Evolutionary conservation across 2,329 filamentous ascomycete species (phyloP).

Genomic region (Boeremia exigua): DNA sequence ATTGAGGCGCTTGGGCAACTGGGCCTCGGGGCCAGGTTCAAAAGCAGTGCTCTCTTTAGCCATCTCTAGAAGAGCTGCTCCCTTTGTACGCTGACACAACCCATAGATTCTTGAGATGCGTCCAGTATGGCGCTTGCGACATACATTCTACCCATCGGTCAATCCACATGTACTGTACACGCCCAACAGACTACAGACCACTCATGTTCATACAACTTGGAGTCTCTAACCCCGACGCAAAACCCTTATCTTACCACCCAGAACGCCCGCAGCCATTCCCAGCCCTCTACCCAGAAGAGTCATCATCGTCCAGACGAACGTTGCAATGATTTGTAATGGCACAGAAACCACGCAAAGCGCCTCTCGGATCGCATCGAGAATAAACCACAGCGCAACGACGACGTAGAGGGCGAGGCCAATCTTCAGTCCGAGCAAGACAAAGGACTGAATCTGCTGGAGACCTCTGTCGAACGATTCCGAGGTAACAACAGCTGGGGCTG

Average conservation of each 20-base stretch:
- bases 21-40: too few species aligned
- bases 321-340: constrained; percentile 25
- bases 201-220: too few species aligned
- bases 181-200: background rate
- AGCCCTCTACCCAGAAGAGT: background rate
- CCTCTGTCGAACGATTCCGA: constrained; percentile 27
- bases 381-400: constrained; percentile 36
- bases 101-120: too few species aligned
- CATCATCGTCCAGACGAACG: constrained; percentile 20
- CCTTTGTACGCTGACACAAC: too few species aligned
- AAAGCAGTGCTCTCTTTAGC: too few species aligned
- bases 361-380: constrained; percentile 36
- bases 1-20: too few species aligned
- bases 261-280: background rate
- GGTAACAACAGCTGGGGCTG: background rate
- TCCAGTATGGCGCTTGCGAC: too few species aligned
- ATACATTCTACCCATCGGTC: too few species aligned
- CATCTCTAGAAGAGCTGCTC: too few species aligned
- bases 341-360: constrained; percentile 30
- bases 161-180: background rate
- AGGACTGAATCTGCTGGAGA: constrained; percentile 28
- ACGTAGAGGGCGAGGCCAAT: constrained; percentile 29
- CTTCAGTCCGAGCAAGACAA: constrained; percentile 24
- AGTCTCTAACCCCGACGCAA: background rate
- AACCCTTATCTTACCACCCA: background rate